These are phyloP conservation scores for Buddleja alternifolia DNA, from an alignment of 257 asterid species.

Conservation along the genomic window DNA sequence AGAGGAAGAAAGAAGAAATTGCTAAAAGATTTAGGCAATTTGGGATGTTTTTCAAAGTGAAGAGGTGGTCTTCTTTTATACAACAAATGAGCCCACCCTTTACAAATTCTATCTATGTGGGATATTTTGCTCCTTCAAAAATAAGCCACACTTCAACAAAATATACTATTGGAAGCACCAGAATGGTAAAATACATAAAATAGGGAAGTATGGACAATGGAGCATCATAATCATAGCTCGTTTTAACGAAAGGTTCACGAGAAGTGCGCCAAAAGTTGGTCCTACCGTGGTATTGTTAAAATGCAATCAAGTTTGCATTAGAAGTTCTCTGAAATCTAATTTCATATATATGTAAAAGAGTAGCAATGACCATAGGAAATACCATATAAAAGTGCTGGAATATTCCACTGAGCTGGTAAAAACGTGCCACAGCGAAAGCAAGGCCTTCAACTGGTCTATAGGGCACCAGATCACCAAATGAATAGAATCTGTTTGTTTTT, in stretches of 20 bases:
- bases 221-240: slow-evolving; percentile 94
- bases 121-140: too few species aligned
- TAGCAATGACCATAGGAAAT: slow-evolving; percentile 15
- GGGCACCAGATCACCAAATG: slow-evolving; percentile 77
- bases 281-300: slow-evolving; percentile 85
- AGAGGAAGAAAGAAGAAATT: too few species aligned
- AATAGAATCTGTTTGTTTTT: slow-evolving; percentile 58
- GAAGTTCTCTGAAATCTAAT: not conserved
- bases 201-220: slow-evolving; percentile 32
- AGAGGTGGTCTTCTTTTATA: too few species aligned
- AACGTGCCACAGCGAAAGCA: slow-evolving; percentile 90
- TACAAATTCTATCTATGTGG: too few species aligned
- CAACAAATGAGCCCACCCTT: too few species aligned
- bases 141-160: too few species aligned
- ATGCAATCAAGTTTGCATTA: not conserved
- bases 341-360: not conserved
- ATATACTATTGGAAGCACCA: not conserved
- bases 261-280: slow-evolving; percentile 81
- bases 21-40: too few species aligned
- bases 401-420: slow-evolving; percentile 90
- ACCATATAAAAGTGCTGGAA: slow-evolving; percentile 97
- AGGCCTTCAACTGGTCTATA: slow-evolving; percentile 84
- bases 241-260: slow-evolving; percentile 89
- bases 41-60: too few species aligned
- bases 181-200: not conserved